A percentile compares a stretch with the other conserved stretches of the same genome.
phyloP scores from a whole-genome alignment of 305 asterid genomes.

The Rubia peregrina region DNA sequence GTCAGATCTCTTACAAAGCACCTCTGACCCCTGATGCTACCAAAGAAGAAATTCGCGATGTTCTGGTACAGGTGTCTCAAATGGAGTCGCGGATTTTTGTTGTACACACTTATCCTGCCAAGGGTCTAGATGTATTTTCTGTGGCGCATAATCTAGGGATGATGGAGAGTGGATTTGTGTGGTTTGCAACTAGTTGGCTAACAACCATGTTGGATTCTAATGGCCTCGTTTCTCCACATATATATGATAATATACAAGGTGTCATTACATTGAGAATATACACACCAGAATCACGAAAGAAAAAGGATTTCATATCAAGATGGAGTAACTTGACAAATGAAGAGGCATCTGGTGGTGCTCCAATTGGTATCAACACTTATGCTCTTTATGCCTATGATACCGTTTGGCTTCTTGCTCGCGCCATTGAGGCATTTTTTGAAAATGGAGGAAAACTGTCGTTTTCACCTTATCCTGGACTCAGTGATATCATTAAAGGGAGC shows the following conservation, averaged over 20 bases:
- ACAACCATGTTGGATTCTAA: constrained; percentile 41
- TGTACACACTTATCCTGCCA: constrained; percentile 43
- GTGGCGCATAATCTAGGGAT: constrained; percentile 41
- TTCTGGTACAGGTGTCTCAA: constrained; percentile 34
- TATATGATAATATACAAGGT: constrained; percentile 34
- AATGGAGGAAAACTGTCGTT: constrained; percentile 37
- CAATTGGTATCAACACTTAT: constrained; percentile 30
- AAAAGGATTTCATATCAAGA: constrained; percentile 28
- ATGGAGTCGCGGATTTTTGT: constrained; percentile 42
- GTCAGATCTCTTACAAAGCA: constrained; percentile 44
- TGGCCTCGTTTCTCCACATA: constrained; percentile 16
- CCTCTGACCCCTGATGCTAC: constrained; percentile 32
- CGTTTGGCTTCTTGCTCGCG: constrained; percentile 51
- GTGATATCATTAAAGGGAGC: constrained; percentile 12
- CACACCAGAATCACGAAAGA: constrained; percentile 35
- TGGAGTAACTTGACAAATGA: constrained; percentile 31
- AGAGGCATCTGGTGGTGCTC: not conserved
- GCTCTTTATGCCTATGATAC: constrained; percentile 55
- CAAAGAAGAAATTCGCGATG: constrained; percentile 34
- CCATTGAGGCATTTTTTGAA: constrained; percentile 32
- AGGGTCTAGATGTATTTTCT: constrained; percentile 32
- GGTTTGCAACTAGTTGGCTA: constrained; percentile 64
- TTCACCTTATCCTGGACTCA: constrained; percentile 22
- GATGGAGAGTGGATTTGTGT: constrained; percentile 51
- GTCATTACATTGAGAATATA: constrained; percentile 33